These are phyloP conservation scores for Dianthus caryophyllus DNA, from an alignment of 148 eudicot genomes.

Conservation along the genomic window DNA sequence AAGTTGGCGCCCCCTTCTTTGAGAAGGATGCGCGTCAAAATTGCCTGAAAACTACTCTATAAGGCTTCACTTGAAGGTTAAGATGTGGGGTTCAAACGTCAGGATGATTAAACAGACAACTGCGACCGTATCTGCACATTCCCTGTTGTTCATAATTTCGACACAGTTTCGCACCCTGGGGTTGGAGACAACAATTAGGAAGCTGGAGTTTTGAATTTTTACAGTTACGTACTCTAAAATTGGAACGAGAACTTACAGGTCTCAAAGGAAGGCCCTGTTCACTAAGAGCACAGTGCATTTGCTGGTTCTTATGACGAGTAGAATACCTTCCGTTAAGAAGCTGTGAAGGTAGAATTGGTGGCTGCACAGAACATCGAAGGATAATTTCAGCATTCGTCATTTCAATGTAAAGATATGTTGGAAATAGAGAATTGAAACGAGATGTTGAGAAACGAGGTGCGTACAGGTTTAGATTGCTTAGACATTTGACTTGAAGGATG, in stretches of 20 bases:
- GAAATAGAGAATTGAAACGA: not conserved
- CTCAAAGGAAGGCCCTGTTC: slow-evolving; percentile 49
- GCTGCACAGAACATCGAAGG: slow-evolving; percentile 10
- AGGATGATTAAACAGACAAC: slow-evolving; percentile 55
- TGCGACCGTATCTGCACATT: slow-evolving; percentile 47
- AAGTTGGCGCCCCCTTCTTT: too few relatives aligned
- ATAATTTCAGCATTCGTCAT: not conserved
- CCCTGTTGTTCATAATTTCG: slow-evolving; percentile 50
- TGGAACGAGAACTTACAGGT: slow-evolving; percentile 41
- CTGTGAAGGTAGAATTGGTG: slow-evolving; percentile 5
- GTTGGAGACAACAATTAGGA: not conserved
- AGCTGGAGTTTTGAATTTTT: not conserved
- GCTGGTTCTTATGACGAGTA: slow-evolving; percentile 25
- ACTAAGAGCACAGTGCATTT: slow-evolving; percentile 25
- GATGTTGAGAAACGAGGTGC: slow-evolving; percentile 1
- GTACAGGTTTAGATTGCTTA: slow-evolving; percentile 41
- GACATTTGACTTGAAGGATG: slow-evolving; percentile 38
- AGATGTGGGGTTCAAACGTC: slow-evolving; percentile 17
- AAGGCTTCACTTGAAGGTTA: slow-evolving; percentile 7
- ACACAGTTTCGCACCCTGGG: slow-evolving; percentile 55
- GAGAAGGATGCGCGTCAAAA: slow-evolving; percentile 13
- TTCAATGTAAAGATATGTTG: not conserved
- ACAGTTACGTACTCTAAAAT: too few relatives aligned
- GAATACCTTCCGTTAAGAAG: slow-evolving; percentile 18
- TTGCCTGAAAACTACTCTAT: slow-evolving; percentile 5